A percentile compares a stretch with the other conserved stretches of the same genome.
phyloP scores from a whole-genome alignment of 2,329 filamentous ascomycete genomes.

The Cladosporium sp. region DNA sequence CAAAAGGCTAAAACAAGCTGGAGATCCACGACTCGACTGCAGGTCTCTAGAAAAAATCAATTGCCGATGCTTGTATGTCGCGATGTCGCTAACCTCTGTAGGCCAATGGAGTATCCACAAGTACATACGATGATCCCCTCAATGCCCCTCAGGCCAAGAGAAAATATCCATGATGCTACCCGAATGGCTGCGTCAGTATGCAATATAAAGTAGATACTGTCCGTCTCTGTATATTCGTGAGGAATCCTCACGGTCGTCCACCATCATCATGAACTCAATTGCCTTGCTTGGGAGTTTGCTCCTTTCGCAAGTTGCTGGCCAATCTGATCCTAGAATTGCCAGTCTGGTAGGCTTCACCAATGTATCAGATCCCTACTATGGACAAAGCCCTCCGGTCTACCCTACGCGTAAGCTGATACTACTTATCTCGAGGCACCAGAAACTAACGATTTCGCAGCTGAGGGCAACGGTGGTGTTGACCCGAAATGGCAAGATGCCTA shows the following conservation, averaged over 20 bases:
- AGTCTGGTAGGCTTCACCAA: constrained; percentile 18
- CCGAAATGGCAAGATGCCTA: constrained; percentile 35
- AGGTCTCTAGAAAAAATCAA: not conserved
- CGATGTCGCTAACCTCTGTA: constrained; percentile 7
- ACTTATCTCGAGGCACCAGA: not conserved
- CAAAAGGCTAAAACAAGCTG: not conserved
- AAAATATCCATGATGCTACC: not conserved
- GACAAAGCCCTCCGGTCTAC: constrained; percentile 31
- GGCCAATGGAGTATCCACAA: constrained; percentile 2
- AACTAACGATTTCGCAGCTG: constrained; percentile 21
- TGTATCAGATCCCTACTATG: constrained; percentile 22
- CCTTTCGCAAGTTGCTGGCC: constrained; percentile 9
- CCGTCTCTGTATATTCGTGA: not conserved
- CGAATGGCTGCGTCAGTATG: not conserved
- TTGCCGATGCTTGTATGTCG: constrained; percentile 9
- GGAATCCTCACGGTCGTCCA: not conserved
- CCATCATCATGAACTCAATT: constrained; percentile 3
- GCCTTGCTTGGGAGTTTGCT: constrained; percentile 6
- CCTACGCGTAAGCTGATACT: constrained; percentile 29
- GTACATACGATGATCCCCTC: not conserved
- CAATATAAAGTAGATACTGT: not conserved
- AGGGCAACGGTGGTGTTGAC: constrained; percentile 27
- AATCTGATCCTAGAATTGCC: not conserved
- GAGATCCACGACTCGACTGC: not conserved
- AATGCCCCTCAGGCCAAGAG: constrained; percentile 18